A percentile compares a stretch with the other conserved stretches of the same genome.
These are phyloP conservation scores for Cucumis variabilis DNA, from an alignment of 331 rosid species.

Conservation along the genomic window DNA sequence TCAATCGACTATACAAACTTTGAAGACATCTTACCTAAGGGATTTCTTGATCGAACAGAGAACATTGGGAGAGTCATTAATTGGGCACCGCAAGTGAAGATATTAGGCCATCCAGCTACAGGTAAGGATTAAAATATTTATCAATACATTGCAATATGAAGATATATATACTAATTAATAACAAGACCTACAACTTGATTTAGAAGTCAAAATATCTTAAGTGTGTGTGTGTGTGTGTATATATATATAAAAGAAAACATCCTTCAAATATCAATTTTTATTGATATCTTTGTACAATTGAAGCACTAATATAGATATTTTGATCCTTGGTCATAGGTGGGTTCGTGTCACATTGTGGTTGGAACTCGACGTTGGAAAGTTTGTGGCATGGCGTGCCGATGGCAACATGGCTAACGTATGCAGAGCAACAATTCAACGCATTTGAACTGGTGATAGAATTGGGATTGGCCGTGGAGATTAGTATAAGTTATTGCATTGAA, in stretches of 20 bases:
- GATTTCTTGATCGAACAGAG: constrained; percentile 52
- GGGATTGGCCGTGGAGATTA: constrained; percentile 40
- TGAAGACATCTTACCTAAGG: constrained; percentile 39
- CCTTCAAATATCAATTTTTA: no score
- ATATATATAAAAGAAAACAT: no score
- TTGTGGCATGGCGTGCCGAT: constrained; percentile 20
- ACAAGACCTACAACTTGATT: no score
- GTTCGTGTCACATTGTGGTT: constrained; percentile 45
- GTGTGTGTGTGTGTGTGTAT: no score
- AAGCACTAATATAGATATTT: no score
- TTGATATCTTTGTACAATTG: no score
- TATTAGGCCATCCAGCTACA: constrained; percentile 6
- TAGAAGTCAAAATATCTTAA: no score
- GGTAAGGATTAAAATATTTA: background rate
- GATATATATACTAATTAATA: no score
- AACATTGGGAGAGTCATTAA: no score
- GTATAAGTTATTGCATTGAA: constrained; percentile 18
- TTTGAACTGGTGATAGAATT: constrained; percentile 42
- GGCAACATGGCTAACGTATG: constrained; percentile 60
- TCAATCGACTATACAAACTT: constrained; percentile 28
- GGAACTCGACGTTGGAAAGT: constrained; percentile 66
- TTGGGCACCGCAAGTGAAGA: constrained; percentile 34
- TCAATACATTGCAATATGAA: no score
- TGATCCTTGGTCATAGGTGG: background rate
- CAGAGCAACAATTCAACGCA: constrained; percentile 57